phyloP scores from a whole-genome alignment of 1,284 basidiomycete species.

The Rhodotorula sp. region DNA sequence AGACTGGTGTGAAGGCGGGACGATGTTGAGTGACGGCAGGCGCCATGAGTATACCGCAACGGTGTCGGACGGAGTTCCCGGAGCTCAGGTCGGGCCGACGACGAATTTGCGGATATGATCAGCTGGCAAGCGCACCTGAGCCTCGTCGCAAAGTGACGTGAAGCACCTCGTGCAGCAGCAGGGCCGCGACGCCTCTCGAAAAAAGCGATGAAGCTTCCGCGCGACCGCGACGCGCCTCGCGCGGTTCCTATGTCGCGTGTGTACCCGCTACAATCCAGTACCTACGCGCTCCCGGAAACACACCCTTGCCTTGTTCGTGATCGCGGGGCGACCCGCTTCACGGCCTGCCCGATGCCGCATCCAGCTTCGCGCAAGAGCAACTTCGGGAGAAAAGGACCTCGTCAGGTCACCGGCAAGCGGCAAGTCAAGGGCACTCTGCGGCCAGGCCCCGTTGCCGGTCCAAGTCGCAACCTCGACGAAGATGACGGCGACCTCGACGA shows the following conservation, averaged over 20 bases:
- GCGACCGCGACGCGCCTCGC: too few species aligned
- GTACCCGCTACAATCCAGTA: too few species aligned
- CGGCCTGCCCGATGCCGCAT: conserved; percentile 3
- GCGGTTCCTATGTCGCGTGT: too few species aligned
- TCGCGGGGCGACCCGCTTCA: not conserved
- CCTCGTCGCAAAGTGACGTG: too few species aligned
- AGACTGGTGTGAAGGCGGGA: not conserved
- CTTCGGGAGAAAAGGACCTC: conserved; percentile 34
- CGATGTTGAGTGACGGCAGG: not conserved
- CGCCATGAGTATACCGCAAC: not conserved
- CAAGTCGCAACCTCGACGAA: conserved; percentile 50
- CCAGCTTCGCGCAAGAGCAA: conserved; percentile 2
- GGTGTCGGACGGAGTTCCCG: not conserved
- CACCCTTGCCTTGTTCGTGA: not conserved
- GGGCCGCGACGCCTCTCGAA: too few species aligned
- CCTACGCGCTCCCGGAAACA: not conserved
- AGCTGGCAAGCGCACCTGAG: too few species aligned
- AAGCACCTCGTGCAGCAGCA: too few species aligned
- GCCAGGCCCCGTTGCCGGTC: conserved; percentile 13
- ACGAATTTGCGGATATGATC: too few species aligned
- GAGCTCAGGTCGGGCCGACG: not conserved
- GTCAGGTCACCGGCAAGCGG: conserved; percentile 26
- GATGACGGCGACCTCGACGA: conserved; percentile 47
- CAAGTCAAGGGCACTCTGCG: conserved; percentile 21
- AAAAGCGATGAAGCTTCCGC: too few species aligned